Evolutionary conservation across 2,329 filamentous ascomycete species (phyloP).

Genomic region (Claviceps pazoutovae): DNA sequence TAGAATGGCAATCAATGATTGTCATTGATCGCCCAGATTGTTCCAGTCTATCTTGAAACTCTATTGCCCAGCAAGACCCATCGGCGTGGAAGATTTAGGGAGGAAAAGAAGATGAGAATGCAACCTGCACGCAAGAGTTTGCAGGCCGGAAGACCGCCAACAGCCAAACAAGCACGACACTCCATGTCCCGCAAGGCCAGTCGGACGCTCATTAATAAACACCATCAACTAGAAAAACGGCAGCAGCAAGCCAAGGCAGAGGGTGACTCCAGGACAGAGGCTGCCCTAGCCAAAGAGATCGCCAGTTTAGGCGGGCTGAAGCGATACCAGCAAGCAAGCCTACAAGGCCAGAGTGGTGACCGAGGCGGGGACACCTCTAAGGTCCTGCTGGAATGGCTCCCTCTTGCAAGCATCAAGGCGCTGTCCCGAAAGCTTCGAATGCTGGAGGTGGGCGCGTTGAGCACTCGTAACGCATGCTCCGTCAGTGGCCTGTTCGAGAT

Average conservation of each 20-base stretch:
- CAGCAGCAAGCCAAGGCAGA: conserved; percentile 38
- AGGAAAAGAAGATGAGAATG: conserved; percentile 15
- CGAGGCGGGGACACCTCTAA: conserved; percentile 54
- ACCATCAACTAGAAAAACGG: conserved; percentile 51
- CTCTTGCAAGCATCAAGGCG: conserved; percentile 15
- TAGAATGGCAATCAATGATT: too few relatives aligned
- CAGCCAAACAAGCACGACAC: conserved; percentile 30
- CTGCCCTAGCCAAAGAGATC: conserved; percentile 38
- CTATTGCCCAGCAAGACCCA: neutral
- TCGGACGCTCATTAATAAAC: conserved; percentile 48
- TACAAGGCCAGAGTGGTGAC: conserved; percentile 52
- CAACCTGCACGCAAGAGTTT: conserved; percentile 30
- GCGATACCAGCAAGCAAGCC: conserved; percentile 51
- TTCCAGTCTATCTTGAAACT: neutral
- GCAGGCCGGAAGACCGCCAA: conserved; percentile 40
- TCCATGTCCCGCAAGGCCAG: conserved; percentile 53
- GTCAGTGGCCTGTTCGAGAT: conserved; percentile 56
- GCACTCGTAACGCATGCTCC: conserved; percentile 73
- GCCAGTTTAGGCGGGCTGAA: conserved; percentile 45
- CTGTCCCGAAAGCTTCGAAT: conserved; percentile 37
- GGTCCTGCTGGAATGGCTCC: conserved; percentile 50
- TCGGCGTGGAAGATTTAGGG: neutral
- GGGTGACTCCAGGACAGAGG: conserved; percentile 35
- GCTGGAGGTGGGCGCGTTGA: conserved; percentile 82
- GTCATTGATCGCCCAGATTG: neutral